Evolutionary conservation across 2,329 filamentous ascomycete genomes (phyloP).

Genomic region (Helotiales sp.): DNA sequence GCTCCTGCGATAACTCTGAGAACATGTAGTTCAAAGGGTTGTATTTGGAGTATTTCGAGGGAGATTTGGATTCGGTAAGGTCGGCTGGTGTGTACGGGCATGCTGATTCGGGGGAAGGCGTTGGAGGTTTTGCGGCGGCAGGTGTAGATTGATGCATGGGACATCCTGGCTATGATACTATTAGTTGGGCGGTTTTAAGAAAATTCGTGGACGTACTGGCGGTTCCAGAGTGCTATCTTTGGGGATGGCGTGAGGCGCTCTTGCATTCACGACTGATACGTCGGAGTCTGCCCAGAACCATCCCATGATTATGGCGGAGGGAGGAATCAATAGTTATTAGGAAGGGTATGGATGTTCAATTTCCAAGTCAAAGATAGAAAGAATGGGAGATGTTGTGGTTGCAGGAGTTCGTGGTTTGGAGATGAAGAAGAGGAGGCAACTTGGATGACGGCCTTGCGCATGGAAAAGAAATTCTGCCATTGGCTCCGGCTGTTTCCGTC

Average conservation of each 20-base stretch:
- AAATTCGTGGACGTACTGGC: constrained; percentile 25
- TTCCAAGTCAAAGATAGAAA: not conserved
- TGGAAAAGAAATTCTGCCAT: constrained; percentile 2
- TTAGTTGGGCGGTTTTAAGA: constrained; percentile 12
- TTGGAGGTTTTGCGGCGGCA: constrained; percentile 30
- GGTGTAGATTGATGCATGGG: constrained; percentile 61
- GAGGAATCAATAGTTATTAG: constrained; percentile 1
- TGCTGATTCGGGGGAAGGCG: constrained; percentile 32
- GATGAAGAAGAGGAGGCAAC: constrained; percentile 1
- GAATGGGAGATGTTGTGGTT: not conserved
- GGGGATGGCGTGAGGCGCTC: constrained; percentile 27
- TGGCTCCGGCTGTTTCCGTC: constrained; percentile 3
- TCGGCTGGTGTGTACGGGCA: constrained; percentile 36
- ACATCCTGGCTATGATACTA: constrained; percentile 56
- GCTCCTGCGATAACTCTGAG: constrained; percentile 76
- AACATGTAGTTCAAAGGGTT: constrained; percentile 97
- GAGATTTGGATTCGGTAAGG: constrained; percentile 28
- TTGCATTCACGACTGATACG: constrained; percentile 24
- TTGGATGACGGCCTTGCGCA: not conserved
- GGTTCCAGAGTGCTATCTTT: constrained; percentile 23
- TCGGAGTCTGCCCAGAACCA: constrained; percentile 36
- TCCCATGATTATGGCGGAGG: constrained; percentile 25
- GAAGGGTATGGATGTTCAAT: not conserved
- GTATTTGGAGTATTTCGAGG: constrained; percentile 61
- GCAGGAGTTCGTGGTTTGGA: not conserved